Evolutionary conservation across 108 stramenopile genomes (phyloP), one percentile per base, ranked within the genome.

Genomic region (Nitzschia sp.): DNA sequence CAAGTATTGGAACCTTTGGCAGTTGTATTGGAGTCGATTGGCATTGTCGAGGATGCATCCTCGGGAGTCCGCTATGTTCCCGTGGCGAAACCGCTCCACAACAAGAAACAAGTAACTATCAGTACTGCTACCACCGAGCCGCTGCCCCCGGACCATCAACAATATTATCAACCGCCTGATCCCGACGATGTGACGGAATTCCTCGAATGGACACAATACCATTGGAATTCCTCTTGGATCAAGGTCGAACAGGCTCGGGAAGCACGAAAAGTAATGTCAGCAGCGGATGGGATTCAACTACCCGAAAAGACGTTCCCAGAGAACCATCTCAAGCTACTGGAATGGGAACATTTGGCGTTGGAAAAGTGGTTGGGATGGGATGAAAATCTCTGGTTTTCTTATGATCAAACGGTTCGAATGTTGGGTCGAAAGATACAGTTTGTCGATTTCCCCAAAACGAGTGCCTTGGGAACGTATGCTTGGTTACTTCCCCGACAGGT

Each of bases 301-400:
- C 72, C 72, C 35, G 72, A 73, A 21, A 63, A 50, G 35, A 9
- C 13, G 2, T 57, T 56, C 26, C 53, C 66, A 17, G 21, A 23
- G 0, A 50, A 65, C 35, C 27, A 35, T 23, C 2, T 38, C 6
- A 73, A 66, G 15, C 53, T 73, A 33, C 23, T 53, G 21, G 56
- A 59, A 9, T 73, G 72, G 72, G 57, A 73, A 33, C 26, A 58
- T 2, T 33, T 73, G 8, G 72, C 64, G 1, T 53, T 73, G 5
- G 72, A 73, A 41, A 73, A 63, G 36, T 73, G 72, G 72, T 44
- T 73, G 1, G 72, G 72, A 25, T 73, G 64, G 63, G 72, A 73
- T 55, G 63, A 73, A 11, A 54, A 53, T 5, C 55, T 73, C 19
- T 73, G 72, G 72, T 66, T 41, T 38, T 56, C 62, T 1, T 73